Conservation (phyloP, 116 monocot genomes). For the Cymodocea nodosa region DNA sequence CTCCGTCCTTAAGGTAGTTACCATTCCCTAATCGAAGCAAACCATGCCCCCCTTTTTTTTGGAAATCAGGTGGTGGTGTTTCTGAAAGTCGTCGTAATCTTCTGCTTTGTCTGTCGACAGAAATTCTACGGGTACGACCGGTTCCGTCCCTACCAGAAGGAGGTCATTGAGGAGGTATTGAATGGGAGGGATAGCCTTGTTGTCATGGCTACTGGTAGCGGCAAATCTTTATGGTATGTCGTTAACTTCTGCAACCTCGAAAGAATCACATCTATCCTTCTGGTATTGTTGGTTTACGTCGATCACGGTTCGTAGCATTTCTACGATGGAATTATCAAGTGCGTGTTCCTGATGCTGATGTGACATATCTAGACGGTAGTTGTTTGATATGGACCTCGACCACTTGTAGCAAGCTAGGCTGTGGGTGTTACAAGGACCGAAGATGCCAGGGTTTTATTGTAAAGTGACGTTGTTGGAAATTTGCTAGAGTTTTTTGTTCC, state of each 20-base stretch:
- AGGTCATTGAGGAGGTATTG: conserved; percentile 58
- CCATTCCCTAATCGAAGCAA: too few species aligned
- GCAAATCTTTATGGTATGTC: conserved; percentile 77
- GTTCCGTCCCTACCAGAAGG: conserved; percentile 72
- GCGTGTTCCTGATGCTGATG: too few species aligned
- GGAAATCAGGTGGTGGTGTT: not conserved
- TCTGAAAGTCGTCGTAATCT: not conserved
- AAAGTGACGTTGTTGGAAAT: too few species aligned
- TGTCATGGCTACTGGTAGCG: conserved; percentile 97
- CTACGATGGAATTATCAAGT: too few species aligned
- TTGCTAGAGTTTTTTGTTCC: too few species aligned
- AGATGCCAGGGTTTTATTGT: too few species aligned
- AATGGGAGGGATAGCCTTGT: conserved; percentile 65
- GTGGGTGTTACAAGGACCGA: too few species aligned
- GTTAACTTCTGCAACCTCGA: not conserved
- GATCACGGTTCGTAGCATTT: too few species aligned
- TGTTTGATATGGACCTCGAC: too few species aligned
- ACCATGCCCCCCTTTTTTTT: too few species aligned
- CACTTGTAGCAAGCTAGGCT: too few species aligned
- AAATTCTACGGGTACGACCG: conserved; percentile 62
- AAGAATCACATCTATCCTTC: not conserved
- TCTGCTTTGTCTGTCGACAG: conserved; percentile 19
- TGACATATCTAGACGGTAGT: too few species aligned
- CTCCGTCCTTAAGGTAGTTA: conserved; percentile 39
- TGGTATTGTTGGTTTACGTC: not conserved